These are phyloP conservation scores for Vaccinium myrtillus DNA, from an alignment of 148 eudicot genomes.

Conservation along the genomic window DNA sequence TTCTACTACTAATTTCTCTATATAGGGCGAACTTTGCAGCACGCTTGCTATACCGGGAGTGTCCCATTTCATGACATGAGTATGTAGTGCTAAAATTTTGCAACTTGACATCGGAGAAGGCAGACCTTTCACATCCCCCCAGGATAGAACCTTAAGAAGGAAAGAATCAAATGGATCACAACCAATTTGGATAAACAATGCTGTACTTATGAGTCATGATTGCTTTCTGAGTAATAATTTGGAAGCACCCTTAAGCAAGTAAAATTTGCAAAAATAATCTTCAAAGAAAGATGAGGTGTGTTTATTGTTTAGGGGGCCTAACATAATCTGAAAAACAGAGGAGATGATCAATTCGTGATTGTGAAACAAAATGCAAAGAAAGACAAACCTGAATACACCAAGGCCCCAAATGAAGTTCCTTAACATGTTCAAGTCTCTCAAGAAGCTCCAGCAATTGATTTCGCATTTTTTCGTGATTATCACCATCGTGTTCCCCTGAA, in stretches of 20 bases:
- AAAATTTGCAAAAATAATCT: not conserved
- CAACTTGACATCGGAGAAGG: not conserved
- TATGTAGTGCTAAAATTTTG: not conserved
- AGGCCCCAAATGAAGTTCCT: not conserved
- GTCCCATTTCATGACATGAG: not conserved
- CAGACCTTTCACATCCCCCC: not conserved
- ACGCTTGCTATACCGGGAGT: not conserved
- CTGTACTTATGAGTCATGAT: not conserved
- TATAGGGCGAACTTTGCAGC: not conserved
- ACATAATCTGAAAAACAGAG: not conserved
- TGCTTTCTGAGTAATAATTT: not conserved
- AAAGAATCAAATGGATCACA: not conserved
- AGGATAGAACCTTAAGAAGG: not conserved
- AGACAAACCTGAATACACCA: not conserved
- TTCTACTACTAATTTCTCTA: not conserved
- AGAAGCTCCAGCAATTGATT: not conserved
- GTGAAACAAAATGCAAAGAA: not conserved
- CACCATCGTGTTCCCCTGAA: not conserved
- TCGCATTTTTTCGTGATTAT: not conserved
- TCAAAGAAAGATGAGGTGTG: not conserved
- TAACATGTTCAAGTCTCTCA: not conserved
- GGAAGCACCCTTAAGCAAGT: not conserved
- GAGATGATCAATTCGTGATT: not conserved
- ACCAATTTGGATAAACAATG: not conserved
- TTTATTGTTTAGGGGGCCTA: not conserved